Evolutionary conservation across 2,329 filamentous ascomycete species (phyloP).

Genomic region (Hypoxylon sp.): DNA sequence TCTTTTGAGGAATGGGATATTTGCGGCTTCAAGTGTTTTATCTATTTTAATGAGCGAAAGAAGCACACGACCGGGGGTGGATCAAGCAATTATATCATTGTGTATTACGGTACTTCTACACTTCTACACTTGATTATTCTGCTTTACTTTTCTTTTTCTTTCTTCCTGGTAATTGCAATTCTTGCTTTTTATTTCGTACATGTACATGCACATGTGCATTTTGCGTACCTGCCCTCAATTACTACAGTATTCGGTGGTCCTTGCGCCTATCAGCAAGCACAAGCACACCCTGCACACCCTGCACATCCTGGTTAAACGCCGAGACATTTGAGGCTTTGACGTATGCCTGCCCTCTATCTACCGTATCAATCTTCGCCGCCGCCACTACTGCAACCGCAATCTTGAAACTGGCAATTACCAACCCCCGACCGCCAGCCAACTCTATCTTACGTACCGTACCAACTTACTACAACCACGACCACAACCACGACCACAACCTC

Average conservation of each 20-base stretch:
- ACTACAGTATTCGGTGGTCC: slow-evolving; percentile 31
- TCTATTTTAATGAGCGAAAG: slow-evolving; percentile 35
- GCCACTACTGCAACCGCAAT: slow-evolving; percentile 32
- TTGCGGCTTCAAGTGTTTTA: slow-evolving; percentile 39
- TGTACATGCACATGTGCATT: slow-evolving; percentile 17
- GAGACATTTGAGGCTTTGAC: slow-evolving; percentile 45
- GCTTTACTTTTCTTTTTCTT: slow-evolving; percentile 11
- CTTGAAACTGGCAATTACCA: slow-evolving; percentile 33
- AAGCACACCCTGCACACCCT: too few species aligned
- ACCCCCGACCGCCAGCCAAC: slow-evolving; percentile 22
- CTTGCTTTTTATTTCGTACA: slow-evolving; percentile 29
- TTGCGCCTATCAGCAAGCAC: slow-evolving; percentile 34
- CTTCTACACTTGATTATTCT: neutral
- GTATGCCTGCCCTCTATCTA: slow-evolving; percentile 38
- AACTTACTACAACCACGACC: slow-evolving; percentile 25
- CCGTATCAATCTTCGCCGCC: slow-evolving; percentile 44
- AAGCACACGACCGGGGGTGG: slow-evolving; percentile 23
- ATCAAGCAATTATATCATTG: slow-evolving; percentile 10
- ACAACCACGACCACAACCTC: neutral
- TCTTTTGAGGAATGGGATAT: slow-evolving; percentile 22
- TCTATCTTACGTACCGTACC: slow-evolving; percentile 17
- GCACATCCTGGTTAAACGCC: slow-evolving; percentile 30
- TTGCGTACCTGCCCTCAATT: slow-evolving; percentile 24
- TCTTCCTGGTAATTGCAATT: neutral
- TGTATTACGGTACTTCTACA: neutral